Conservation (phyloP, 2,329 filamentous ascomycete species). For the Paraphoma chrysanthemicola region DNA sequence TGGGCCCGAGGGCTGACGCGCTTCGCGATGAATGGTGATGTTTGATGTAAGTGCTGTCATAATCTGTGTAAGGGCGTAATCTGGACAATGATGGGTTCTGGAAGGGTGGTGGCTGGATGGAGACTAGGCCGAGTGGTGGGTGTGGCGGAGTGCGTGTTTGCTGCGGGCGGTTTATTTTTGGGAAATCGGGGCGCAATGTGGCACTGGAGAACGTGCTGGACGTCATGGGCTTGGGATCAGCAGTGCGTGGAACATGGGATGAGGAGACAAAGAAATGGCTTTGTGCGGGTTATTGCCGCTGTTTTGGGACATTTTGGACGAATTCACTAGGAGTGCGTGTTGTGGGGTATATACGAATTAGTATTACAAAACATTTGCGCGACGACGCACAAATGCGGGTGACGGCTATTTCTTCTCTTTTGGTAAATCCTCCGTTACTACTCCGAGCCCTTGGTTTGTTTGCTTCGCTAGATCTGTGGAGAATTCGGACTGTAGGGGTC, state of each 20-base stretch:
- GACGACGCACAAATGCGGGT: not conserved
- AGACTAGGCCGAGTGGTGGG: not conserved
- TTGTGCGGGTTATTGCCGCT: not conserved
- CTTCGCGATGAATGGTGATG: not conserved
- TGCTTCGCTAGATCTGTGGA: conserved; percentile 14
- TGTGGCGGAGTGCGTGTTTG: not conserved
- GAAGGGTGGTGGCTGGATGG: too few species aligned
- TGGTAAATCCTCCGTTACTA: conserved; percentile 9
- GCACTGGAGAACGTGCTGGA: too few species aligned
- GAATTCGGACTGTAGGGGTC: conserved; percentile 19
- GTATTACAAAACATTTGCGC: not conserved
- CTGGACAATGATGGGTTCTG: not conserved
- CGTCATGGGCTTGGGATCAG: not conserved
- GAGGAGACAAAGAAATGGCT: not conserved
- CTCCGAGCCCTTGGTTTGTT: conserved; percentile 13
- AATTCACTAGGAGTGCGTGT: not conserved
- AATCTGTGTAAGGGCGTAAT: not conserved
- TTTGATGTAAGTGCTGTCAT: not conserved
- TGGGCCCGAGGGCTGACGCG: not conserved
- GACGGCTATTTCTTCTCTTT: not conserved
- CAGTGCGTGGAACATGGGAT: not conserved
- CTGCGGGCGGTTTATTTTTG: not conserved
- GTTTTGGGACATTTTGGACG: too few species aligned
- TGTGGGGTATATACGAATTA: conserved; percentile 1
- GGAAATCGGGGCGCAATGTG: too few species aligned